Base-by-base conservation (phyloP, 2,329 filamentous ascomycete species). In the Fusarium sp. region DNA sequence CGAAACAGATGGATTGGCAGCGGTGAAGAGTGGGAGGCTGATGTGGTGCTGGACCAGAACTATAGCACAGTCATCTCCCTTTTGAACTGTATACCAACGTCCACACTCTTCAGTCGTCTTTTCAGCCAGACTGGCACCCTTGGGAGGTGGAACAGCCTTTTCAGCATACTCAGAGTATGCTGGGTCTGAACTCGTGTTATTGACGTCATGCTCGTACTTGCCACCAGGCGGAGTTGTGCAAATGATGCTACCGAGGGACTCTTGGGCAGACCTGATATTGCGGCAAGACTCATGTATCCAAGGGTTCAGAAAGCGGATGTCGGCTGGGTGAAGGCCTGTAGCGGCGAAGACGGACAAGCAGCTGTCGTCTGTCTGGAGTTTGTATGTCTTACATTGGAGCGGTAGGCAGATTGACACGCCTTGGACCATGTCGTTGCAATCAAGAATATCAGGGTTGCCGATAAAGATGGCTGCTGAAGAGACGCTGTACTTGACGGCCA, bases 401-500 rank as follows among this genome's bases (percentile, higher is more conserved):
- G 70, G 70, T 15, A 73, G n/a, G n/a, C 62, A 74, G 33, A 74
- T 47, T 6, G 4, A 5, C 0, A 73, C 37, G 0, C 62, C 70
- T 37, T 45, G 9, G 0, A 54, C 37, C 2, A 74, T 70, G 47
- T 71, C 4, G 35, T 45, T 60, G 25, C 67, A 74, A n/a, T 74
- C 17, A 10, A 60, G 8, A 2, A 73, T 66, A 45, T 15, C 47
- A 8, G 67, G 59, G 38, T 73, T 74, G 7, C 61, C 67, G 0
- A 70, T 71, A 17, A 72, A 62, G 3, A 72, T 63, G 10, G 70
- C 61, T 27, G 67, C 54, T 0, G 67, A 73, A 33, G 70, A 72
- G 62, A 74, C 67, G 22, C 58, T 70, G n/a, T 66, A 73, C 62
- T 70, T 64, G 32, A 32, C 0, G 1, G 71, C 71, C 17, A 74